Base-by-base conservation (phyloP, 2,329 filamentous ascomycete species). In the Fusarium torulosum region DNA sequence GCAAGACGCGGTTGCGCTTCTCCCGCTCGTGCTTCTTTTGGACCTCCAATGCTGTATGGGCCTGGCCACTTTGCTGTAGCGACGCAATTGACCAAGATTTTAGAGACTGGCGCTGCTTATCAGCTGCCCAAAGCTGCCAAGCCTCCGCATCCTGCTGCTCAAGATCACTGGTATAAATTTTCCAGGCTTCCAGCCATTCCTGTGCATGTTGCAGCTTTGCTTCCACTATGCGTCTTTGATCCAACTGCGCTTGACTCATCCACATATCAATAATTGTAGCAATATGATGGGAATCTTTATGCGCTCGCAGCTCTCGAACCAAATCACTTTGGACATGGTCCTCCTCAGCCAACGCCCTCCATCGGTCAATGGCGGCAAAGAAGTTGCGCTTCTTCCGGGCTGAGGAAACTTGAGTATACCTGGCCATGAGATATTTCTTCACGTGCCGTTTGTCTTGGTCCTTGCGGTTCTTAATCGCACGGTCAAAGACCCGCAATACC, bases 31-130 rank as follows among this genome's bases (percentile, higher is more conserved):
- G 71, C 51, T 76, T 77, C 57, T 75, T 73, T 19, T 66, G 67
- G 15, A 77, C 76, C 53, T 74, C 76, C 7, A 56, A 63, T 10
- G 79, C 79, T 4, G 78, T 80, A 52, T 80, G 79, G 11, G 74
- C 78, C 49, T 79, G 77, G 2, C 79, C 78, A 45, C 75, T 74
- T 43, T 74, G 75, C 49, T 79, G 79, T 27, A 80, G 50, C 13
- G 77, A 73, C 19, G 76, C 75, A 42, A 78, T 80, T 2, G 78
- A 78, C 79, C 79, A 80, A 10, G 61, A 60, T 53, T 79, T 80
- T 20, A 80, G 52, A 49, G 66, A 74, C 20, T 77, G 74, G 9
- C 73, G 75, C 54, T 79, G 76, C 50, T 74, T 74, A 49, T 72
- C 74, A 14, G 59, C 38, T 43, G 74, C 69, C 76, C 77, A 79